Base-by-base conservation (phyloP, 2,329 filamentous ascomycete genomes). In the Diplodia corticola region DNA sequence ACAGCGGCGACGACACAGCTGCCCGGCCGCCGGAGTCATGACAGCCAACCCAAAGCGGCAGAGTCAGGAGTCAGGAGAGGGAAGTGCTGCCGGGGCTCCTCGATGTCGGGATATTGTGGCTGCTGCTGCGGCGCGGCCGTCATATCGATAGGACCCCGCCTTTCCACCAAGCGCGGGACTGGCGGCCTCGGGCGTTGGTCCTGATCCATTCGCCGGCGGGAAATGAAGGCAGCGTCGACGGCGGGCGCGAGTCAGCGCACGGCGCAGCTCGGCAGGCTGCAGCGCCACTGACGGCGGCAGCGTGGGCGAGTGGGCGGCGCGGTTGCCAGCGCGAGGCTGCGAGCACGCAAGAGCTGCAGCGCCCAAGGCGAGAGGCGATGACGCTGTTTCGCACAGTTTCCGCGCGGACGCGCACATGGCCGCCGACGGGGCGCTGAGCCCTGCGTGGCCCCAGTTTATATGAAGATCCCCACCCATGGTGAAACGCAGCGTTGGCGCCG, bases 111-210 rank as follows among this genome's bases (percentile, higher is more conserved):
- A 35, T 28, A 60, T 30, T n/a, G 26, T 24, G 37, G 35, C 26
- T 49, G 57, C 28, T n/a, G 40, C 40, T 28, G 30, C 53, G 20
- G 53, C 53, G 26, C 9, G 15, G 33, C 53, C 17, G n/a, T 15
- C 40, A 46, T 61, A 61, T 61, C 57, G 57, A 61, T 61, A 61
- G 26, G 57, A 61, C 57, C 57, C 57, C 57, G 57, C 57, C 57
- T 61, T 61, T 61, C 28, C 33, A 46, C 37, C 24, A 59, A 17
- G 54, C 54, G 50, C 50, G 12, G 26, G 50, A 33, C 20, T 40
- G 35, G 54, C 54, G 22, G 40, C 17, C 15, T 60, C 54, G 54
- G 54, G 54, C 54, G 24, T 59, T 28, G 24, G 22, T 59, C 54
- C 54, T 59, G 55, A 60, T 46, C 6, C 55, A 60, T 60, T 61